Percentiles rank a stretch among this genome's conserved stretches.
These are phyloP conservation scores for Boletus rufocinnamomeus DNA, from an alignment of 768 basidiomycete species.

Conservation along the genomic window DNA sequence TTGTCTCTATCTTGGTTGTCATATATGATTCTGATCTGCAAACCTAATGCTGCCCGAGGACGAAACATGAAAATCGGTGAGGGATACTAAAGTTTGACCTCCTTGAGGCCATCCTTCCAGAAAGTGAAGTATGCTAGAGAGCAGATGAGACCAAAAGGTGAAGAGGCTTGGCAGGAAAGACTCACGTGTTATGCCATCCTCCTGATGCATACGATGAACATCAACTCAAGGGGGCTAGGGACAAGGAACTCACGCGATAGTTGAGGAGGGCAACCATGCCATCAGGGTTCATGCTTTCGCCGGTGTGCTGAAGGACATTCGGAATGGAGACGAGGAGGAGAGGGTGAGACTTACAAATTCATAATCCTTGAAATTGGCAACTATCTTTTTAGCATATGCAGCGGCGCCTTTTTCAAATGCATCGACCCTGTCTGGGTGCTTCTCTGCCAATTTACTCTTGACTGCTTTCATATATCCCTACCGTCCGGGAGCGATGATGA, in stretches of 20 bases:
- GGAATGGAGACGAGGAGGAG: background rate
- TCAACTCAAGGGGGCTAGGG: background rate
- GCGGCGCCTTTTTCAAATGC: conserved; percentile 83
- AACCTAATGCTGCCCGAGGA: conserved; percentile 7
- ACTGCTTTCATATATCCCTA: conserved; percentile 94
- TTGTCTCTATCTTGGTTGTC: conserved; percentile 26
- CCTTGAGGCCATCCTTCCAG: conserved; percentile 95
- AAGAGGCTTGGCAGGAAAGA: conserved; percentile 8
- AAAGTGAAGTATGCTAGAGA: conserved; percentile 82
- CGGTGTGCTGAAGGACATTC: conserved; percentile 53
- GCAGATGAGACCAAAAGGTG: conserved; percentile 9
- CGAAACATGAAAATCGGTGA: background rate
- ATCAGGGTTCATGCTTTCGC: conserved; percentile 78
- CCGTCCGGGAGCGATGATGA: background rate
- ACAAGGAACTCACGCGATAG: conserved; percentile 65
- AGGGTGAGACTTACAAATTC: conserved; percentile 69
- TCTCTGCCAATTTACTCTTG: conserved; percentile 61
- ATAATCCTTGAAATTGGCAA: conserved; percentile 89
- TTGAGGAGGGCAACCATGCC: conserved; percentile 95
- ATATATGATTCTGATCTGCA: conserved; percentile 18
- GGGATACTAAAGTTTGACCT: conserved; percentile 61
- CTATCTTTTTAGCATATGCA: conserved; percentile 82
- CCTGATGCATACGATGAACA: conserved; percentile 41
- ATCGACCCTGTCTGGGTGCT: conserved; percentile 59
- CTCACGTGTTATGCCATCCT: conserved; percentile 82